phyloP scores from a whole-genome alignment of 1,139 yeast genomes.

The Blastobotrys raffinosifermentans region DNA sequence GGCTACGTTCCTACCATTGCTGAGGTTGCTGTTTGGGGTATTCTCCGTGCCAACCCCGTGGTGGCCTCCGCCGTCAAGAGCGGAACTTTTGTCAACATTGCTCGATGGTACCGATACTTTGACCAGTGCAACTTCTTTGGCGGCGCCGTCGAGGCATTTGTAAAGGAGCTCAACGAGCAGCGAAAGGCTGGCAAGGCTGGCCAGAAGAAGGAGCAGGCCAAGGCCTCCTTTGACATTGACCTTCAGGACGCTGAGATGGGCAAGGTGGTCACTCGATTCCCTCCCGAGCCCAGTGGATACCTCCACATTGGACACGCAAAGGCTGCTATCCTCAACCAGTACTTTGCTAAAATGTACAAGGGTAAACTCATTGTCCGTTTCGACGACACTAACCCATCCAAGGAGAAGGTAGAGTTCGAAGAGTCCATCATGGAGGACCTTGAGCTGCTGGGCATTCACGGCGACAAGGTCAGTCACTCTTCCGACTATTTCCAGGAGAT shows the following conservation, averaged over 20 bases:
- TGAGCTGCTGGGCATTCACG: constrained; percentile 81
- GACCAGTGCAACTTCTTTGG: constrained; percentile 65
- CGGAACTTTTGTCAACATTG: constrained; percentile 73
- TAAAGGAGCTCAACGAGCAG: constrained; percentile 64
- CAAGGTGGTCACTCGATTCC: constrained; percentile 95
- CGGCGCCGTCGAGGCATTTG: constrained; percentile 59
- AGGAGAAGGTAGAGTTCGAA: constrained; percentile 89
- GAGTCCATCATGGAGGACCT: constrained; percentile 89
- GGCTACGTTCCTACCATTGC: constrained; percentile 66
- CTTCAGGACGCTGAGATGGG: constrained; percentile 87
- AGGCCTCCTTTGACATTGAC: constrained; percentile 87
- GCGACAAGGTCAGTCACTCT: constrained; percentile 79
- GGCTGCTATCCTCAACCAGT: constrained; percentile 92
- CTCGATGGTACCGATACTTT: constrained; percentile 88
- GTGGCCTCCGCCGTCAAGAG: constrained; percentile 87
- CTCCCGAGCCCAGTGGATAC: constrained; percentile 90
- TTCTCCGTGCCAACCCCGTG: constrained; percentile 83
- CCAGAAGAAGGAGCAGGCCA: constrained; percentile 46
- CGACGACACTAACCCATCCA: constrained; percentile 95
- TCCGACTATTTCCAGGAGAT: constrained; percentile 87
- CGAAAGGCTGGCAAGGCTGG: constrained; percentile 62
- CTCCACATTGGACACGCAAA: constrained; percentile 96
- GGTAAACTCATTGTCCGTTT: constrained; percentile 93
- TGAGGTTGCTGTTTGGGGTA: constrained; percentile 92
- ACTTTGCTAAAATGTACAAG: constrained; percentile 87